Conservation (phyloP, 2,329 filamentous ascomycete species). For the Fusarium lateritium region DNA sequence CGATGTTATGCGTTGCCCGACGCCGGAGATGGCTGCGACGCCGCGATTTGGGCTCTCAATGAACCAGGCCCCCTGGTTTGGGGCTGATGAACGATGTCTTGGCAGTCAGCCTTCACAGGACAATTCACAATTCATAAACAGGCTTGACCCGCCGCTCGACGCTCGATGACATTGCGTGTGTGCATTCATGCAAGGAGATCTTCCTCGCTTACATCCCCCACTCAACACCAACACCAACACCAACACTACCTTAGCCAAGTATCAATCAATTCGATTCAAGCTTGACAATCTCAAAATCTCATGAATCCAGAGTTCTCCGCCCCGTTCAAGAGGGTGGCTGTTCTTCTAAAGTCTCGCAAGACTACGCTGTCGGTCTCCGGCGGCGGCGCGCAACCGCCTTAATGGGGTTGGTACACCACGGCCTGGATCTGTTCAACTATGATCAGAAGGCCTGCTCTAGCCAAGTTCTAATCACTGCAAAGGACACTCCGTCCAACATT, state of each 20-base stretch:
- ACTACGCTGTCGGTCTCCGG: constrained; percentile 44
- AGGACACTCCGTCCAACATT: constrained; percentile 51
- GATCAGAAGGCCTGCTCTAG: constrained; percentile 53
- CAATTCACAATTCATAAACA: constrained; percentile 39
- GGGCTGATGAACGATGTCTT: constrained; percentile 26
- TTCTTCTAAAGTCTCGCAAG: constrained; percentile 44
- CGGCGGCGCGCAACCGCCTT: constrained; percentile 46
- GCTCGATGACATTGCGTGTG: constrained; percentile 13
- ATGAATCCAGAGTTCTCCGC: constrained; percentile 45
- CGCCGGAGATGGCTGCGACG: neutral
- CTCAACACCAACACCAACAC: constrained; percentile 5
- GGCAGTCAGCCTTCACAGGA: constrained; percentile 29
- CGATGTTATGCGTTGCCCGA: constrained; percentile 12
- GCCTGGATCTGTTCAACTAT: constrained; percentile 57
- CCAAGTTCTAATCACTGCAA: constrained; percentile 53
- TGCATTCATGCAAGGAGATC: neutral
- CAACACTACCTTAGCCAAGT: too few relatives aligned
- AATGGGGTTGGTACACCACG: constrained; percentile 49
- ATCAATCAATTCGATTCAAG: neutral
- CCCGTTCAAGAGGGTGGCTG: constrained; percentile 45
- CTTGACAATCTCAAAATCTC: constrained; percentile 18
- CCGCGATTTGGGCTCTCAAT: constrained; percentile 8
- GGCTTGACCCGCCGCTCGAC: constrained; percentile 23
- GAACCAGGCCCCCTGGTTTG: constrained; percentile 34
- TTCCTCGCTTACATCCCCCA: constrained; percentile 9